Evolutionary conservation across 495 filamentous ascomycete genomes (phyloP).

Genomic region (Aspergillus carlsbadensis): DNA sequence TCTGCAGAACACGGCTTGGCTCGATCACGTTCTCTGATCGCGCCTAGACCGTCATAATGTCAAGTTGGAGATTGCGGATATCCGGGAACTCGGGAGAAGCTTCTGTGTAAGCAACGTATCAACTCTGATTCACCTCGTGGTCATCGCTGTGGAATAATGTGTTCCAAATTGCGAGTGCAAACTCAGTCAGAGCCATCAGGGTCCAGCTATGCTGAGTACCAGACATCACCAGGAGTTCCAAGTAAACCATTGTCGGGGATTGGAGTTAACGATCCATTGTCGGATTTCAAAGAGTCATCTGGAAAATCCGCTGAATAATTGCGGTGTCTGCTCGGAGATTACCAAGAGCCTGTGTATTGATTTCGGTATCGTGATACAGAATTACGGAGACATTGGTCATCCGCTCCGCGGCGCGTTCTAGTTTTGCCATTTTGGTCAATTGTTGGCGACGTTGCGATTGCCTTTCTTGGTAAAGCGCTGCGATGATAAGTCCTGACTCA

Average conservation of each 20-base stretch:
- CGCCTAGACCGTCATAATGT: neutral
- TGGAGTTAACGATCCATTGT: neutral
- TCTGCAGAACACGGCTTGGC: no score
- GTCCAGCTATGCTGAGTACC: neutral
- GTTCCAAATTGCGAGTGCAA: no score
- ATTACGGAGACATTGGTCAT: neutral
- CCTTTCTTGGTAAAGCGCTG: neutral
- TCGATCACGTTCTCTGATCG: no score
- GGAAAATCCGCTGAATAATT: conserved; percentile 2
- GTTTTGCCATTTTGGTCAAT: neutral
- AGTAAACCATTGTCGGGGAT: neutral
- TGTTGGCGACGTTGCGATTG: neutral
- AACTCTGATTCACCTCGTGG: no score
- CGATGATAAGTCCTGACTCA: conserved; percentile 1
- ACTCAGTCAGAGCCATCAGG: neutral
- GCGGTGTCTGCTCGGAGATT: neutral
- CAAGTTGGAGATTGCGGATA: neutral
- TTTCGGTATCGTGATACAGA: neutral
- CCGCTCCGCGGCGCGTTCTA: conserved; percentile 1
- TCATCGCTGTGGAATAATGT: no score
- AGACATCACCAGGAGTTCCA: neutral
- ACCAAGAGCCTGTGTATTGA: neutral
- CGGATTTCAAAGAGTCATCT: neutral
- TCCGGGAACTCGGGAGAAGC: neutral
- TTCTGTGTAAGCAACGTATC: neutral